Conservation (phyloP, 352 stramenopile genomes). For the Phytophthora sp. region DNA sequence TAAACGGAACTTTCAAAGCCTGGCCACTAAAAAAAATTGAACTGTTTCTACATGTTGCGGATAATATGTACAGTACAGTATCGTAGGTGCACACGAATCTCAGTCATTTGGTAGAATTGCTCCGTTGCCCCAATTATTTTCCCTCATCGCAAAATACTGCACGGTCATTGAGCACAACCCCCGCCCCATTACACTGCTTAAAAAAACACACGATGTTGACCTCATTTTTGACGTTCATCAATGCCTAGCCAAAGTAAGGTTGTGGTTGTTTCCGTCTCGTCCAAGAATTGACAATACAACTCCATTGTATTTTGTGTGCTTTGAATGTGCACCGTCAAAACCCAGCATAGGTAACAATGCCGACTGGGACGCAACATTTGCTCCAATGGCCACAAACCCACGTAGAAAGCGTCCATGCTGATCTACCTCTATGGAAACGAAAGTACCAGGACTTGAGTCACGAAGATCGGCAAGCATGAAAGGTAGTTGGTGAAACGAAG, state of each 20-base stretch:
- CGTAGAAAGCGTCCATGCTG: constrained; percentile 15
- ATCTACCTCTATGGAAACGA: constrained; percentile 3
- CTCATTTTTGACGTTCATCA: constrained; percentile 5
- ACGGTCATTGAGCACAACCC: not conserved
- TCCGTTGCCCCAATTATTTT: not conserved
- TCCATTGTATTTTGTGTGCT: constrained; percentile 15
- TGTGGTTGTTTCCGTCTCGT: constrained; percentile 11
- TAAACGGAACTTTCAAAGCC: not conserved
- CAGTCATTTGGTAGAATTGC: not conserved
- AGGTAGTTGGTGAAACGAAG: constrained; percentile 3
- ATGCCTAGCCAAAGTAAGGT: not conserved
- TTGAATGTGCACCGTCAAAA: constrained; percentile 18
- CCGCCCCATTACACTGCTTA: not conserved
- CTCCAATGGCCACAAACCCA: constrained; percentile 6
- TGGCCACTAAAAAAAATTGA: not conserved
- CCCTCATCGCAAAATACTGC: not conserved
- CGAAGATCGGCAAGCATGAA: constrained; percentile 2
- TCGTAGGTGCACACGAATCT: not conserved
- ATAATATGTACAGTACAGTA: not conserved
- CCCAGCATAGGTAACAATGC: constrained; percentile 6
- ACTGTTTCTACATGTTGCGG: not conserved
- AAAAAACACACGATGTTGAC: constrained; percentile 13
- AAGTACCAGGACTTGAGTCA: constrained; percentile 1
- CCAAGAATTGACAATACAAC: not conserved
- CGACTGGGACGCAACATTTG: not conserved